These are phyloP conservation scores for Kappamyces sp. DNA, from an alignment of 192 early-diverging fungal genomes.

Conservation along the genomic window DNA sequence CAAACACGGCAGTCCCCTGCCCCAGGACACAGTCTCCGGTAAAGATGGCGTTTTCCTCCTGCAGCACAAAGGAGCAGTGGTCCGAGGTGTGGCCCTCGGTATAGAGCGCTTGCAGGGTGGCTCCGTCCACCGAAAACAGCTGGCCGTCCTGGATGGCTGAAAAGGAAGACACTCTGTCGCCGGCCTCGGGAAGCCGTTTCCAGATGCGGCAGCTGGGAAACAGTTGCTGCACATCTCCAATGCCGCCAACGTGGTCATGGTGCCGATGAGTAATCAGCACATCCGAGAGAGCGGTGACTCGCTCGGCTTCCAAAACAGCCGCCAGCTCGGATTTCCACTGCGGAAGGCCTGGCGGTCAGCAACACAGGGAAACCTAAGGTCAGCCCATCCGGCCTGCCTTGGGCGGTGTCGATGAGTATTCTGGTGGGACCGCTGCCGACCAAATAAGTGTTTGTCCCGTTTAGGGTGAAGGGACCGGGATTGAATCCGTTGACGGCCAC, in stretches of 20 bases:
- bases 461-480: constrained; percentile 71
- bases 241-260: constrained; percentile 69
- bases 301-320: background rate
- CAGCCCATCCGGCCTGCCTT: constrained; percentile 54
- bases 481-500: constrained; percentile 62
- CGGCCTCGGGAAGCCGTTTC: constrained; percentile 15
- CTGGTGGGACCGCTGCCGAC: constrained; percentile 68
- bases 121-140: constrained; percentile 54
- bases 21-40: constrained; percentile 81
- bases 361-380: too few relatives aligned
- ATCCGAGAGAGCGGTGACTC: constrained; percentile 48
- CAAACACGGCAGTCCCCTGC: constrained; percentile 74
- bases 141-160: constrained; percentile 48
- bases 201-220: constrained; percentile 12
- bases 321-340: too few relatives aligned
- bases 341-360: too few relatives aligned
- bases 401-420: constrained; percentile 72
- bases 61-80: constrained; percentile 65
- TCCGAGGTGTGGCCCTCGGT: constrained; percentile 82
- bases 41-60: constrained; percentile 63
- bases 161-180: constrained; percentile 9
- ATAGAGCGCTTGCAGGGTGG: constrained; percentile 53
- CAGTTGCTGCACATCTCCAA: constrained; percentile 22
- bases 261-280: constrained; percentile 79
- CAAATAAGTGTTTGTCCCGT: constrained; percentile 89